These are phyloP conservation scores for Bipolaris oryzae DNA, from an alignment of 2,329 filamentous ascomycete genomes.

Conservation along the genomic window DNA sequence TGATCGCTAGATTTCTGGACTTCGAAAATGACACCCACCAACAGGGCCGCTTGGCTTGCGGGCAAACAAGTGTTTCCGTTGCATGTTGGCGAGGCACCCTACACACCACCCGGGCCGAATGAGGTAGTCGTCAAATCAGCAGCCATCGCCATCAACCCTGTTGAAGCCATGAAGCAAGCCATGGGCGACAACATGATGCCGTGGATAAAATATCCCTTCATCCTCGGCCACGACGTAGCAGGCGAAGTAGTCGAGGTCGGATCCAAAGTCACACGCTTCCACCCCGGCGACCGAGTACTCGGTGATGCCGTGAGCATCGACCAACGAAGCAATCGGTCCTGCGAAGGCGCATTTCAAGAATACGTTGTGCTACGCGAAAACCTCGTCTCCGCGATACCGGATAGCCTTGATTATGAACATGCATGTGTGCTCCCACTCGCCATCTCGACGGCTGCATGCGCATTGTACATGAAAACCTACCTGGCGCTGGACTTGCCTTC, in stretches of 20 bases:
- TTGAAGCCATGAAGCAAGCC: slow-evolving; percentile 51
- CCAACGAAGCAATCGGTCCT: background rate
- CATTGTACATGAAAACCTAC: slow-evolving; percentile 20
- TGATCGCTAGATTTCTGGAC: background rate
- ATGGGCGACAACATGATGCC: slow-evolving; percentile 17
- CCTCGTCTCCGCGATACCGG: slow-evolving; percentile 54
- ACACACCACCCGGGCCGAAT: slow-evolving; percentile 41
- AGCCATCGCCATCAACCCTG: slow-evolving; percentile 52
- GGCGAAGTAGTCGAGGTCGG: slow-evolving; percentile 54
- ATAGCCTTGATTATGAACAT: slow-evolving; percentile 52
- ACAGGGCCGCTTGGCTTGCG: slow-evolving; percentile 1
- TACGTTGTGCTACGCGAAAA: slow-evolving; percentile 58
- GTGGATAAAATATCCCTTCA: slow-evolving; percentile 19
- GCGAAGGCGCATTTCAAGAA: slow-evolving; percentile 52
- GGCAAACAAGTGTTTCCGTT: background rate
- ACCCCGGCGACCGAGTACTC: slow-evolving; percentile 51
- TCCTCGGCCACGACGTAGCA: slow-evolving; percentile 49
- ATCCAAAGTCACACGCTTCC: slow-evolving; percentile 48
- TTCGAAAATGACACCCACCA: background rate
- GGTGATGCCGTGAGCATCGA: slow-evolving; percentile 28
- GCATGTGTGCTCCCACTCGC: slow-evolving; percentile 51
- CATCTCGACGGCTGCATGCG: slow-evolving; percentile 20
- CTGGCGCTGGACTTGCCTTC: slow-evolving; percentile 30
- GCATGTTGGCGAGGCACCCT: slow-evolving; percentile 46
- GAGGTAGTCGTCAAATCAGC: slow-evolving; percentile 50